Evolutionary conservation across 306 rosid species (phyloP).

Genomic region (Sophora flavescens): DNA sequence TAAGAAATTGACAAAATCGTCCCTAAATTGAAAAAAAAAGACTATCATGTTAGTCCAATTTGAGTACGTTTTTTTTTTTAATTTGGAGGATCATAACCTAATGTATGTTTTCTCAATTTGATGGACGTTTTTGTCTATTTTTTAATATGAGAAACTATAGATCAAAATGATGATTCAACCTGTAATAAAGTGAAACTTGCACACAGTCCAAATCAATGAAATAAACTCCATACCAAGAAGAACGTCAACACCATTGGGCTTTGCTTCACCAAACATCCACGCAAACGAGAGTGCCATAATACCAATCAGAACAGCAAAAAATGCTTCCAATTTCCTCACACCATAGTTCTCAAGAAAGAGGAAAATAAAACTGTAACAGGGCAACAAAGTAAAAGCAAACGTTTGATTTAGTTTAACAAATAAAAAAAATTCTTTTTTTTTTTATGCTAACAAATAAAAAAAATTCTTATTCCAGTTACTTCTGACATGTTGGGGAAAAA

Average conservation of each 20-base stretch:
- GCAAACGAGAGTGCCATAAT: slow-evolving; percentile 93
- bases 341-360: slow-evolving; percentile 97
- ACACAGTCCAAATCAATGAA: slow-evolving; percentile 10
- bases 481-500: background rate
- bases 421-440: too few relatives aligned
- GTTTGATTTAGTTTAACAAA: slow-evolving; percentile 14
- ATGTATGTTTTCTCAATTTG: too few relatives aligned
- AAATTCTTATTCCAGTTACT: background rate
- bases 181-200: slow-evolving; percentile 12
- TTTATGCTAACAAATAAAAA: slow-evolving; percentile 18
- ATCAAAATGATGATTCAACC: too few relatives aligned
- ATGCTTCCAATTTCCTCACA: slow-evolving; percentile 94
- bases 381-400: slow-evolving; percentile 33
- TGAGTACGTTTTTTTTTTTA: too few relatives aligned
- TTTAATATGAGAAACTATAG: too few relatives aligned
- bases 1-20: too few relatives aligned
- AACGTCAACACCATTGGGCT: slow-evolving; percentile 84
- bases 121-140: too few relatives aligned
- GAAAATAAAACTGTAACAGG: slow-evolving; percentile 78
- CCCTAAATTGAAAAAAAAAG: too few relatives aligned
- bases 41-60: too few relatives aligned
- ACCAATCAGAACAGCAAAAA: slow-evolving; percentile 89
- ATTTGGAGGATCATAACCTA: too few relatives aligned
- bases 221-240: slow-evolving; percentile 68
- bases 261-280: slow-evolving; percentile 97